Base-by-base conservation (phyloP, 805 yeast species). In the Suhomyces canberraensis region DNA sequence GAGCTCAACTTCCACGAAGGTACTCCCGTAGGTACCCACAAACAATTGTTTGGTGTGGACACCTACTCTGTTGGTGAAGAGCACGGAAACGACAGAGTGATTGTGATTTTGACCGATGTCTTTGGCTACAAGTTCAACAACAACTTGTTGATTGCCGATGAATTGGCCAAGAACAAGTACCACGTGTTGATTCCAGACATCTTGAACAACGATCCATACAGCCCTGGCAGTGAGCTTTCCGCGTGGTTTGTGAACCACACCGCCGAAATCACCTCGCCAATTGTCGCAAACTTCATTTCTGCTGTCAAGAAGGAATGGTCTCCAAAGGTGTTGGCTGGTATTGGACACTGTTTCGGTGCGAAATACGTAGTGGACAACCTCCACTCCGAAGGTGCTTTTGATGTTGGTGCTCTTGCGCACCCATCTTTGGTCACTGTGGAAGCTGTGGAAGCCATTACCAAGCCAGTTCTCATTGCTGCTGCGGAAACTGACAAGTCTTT, bases 371-470 rank as follows among this genome's bases (percentile, higher is more conserved):
- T 70, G 13, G 45, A 42, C 22, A 50, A 67, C 8, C 39, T 63
- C 31, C 48, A 56, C 4, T 48, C 52, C 19, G 46, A 37, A 18
- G 73, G 74, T 17, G 29, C 50, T 6, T 71, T 75, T 24, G 75
- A 76, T 42, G 84, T 71, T 13, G 87, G 76, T 50, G 95, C 91
- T 11, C 60, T 77, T 44, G 93, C 93, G 7, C 97, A 90, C 61
- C 96, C 97, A 4, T 82, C 95, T 2, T 73, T 82, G 42, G 80
- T 85, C 11, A 42, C 70, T 9, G 70, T 72, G 22, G 89, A 78
- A 25, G 95, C 84, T 52, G 70, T 87, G 32, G 75, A 69, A 35
- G 73, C 65, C 1, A 57, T 90, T 47, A 22, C 39, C 26, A 76
- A 71, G 45, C 95, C 95, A 15, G 29, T 90, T 19, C 46, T 80